Evolutionary conservation across 169 alveolate species (phyloP).

Genomic region (Eimeria brunetti): DNA sequence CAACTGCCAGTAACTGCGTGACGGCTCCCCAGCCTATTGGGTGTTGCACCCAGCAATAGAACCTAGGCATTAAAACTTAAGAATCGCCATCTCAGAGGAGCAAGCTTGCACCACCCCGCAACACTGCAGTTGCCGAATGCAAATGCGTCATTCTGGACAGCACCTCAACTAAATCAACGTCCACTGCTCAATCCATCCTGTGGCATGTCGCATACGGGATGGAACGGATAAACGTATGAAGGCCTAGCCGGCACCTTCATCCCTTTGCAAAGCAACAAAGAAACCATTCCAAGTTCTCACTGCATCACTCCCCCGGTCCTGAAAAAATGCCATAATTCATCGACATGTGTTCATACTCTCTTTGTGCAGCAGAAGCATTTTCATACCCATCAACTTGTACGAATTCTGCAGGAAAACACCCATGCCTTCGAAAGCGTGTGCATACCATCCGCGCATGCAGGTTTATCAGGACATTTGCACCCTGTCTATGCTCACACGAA

Average conservation of each 20-base stretch:
- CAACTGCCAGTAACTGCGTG: background rate
- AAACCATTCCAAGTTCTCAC: background rate
- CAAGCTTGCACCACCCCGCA: background rate
- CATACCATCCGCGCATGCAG: no score
- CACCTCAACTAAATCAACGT: background rate
- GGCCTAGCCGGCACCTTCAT: background rate
- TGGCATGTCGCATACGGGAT: background rate
- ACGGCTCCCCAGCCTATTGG: background rate
- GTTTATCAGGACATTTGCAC: no score
- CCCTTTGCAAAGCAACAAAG: background rate
- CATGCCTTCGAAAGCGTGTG: no score
- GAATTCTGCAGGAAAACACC: no score
- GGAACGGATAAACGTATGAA: background rate
- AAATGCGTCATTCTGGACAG: background rate
- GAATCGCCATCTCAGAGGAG: background rate
- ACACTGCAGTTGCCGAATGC: background rate
- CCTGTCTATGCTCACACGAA: no score
- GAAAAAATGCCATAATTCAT: background rate
- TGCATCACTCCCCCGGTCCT: background rate
- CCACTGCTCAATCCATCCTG: background rate
- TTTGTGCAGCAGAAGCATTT: background rate
- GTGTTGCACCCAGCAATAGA: background rate
- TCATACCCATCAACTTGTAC: background rate
- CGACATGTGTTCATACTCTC: background rate
- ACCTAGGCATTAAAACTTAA: no score